Percentiles rank a stretch among this genome's conserved stretches.
phyloP scores from a whole-genome alignment of 2,329 filamentous ascomycete species.

The Sodiomyces alkalinus region DNA sequence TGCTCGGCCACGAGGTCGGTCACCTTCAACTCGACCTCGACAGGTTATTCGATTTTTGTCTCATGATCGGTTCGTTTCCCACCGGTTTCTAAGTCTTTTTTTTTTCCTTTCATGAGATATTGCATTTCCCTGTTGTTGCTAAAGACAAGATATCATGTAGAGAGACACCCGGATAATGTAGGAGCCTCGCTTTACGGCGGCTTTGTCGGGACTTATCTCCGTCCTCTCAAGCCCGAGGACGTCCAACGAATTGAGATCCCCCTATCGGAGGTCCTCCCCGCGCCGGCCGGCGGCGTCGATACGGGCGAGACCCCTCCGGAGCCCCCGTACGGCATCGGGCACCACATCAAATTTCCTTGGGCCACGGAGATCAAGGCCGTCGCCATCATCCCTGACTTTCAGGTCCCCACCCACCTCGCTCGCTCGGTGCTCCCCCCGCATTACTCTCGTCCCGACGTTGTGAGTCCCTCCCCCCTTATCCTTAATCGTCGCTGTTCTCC shows the following conservation, averaged over 20 bases:
- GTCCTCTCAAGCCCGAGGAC: constrained; percentile 79
- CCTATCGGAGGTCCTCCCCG: constrained; percentile 79
- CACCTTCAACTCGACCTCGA: constrained; percentile 48
- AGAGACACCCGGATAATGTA: constrained; percentile 87
- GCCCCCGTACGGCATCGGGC: constrained; percentile 84
- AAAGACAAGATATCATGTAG: constrained; percentile 24
- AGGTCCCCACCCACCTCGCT: constrained; percentile 87
- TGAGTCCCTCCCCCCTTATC: constrained; percentile 28
- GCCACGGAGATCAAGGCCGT: constrained; percentile 91
- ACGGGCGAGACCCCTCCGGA: constrained; percentile 75
- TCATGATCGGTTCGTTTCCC: constrained; percentile 64
- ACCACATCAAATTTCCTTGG: constrained; percentile 94
- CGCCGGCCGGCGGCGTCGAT: constrained; percentile 79
- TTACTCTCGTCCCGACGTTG: constrained; percentile 72
- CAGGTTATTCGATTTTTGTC: constrained; percentile 82
- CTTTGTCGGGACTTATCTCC: constrained; percentile 92
- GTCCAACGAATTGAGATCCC: constrained; percentile 86
- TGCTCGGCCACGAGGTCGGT: constrained; percentile 80
- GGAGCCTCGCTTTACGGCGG: constrained; percentile 90
- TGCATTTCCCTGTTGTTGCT: too few relatives aligned
- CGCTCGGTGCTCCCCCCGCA: constrained; percentile 67
- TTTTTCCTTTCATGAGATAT: constrained; percentile 6
- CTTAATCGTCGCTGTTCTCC: not conserved
- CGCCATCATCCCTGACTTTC: constrained; percentile 89
- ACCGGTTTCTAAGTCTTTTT: not conserved